Percentiles rank a stretch among this genome's conserved stretches.
These are phyloP conservation scores for Curvularia lunata DNA, from an alignment of 2,329 filamentous ascomycete genomes.

Conservation along the genomic window DNA sequence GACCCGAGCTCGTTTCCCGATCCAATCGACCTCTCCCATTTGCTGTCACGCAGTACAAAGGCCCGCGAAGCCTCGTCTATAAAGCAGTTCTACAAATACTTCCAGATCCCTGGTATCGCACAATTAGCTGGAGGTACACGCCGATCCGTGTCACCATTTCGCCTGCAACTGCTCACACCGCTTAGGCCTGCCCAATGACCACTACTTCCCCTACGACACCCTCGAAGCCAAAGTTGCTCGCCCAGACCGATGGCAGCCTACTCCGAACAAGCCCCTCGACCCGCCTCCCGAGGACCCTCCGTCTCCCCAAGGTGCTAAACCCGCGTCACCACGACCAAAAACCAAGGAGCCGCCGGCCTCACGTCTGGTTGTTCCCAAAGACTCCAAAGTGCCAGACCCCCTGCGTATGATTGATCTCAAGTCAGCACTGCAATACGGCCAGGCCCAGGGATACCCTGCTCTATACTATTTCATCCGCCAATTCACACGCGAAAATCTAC, in stretches of 20 bases:
- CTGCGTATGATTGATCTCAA: conserved; percentile 77
- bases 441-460: conserved; percentile 80
- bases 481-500: conserved; percentile 76
- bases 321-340: conserved; percentile 24
- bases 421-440: conserved; percentile 85
- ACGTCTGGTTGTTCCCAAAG: conserved; percentile 75
- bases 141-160: background rate
- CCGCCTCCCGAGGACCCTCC: conserved; percentile 43
- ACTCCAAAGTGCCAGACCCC: conserved; percentile 63
- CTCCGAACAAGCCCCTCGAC: conserved; percentile 66
- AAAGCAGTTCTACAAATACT: conserved; percentile 88
- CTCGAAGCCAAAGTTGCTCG: conserved; percentile 81
- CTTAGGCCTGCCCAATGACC: conserved; percentile 77
- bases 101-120: conserved; percentile 66
- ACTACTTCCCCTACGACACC: conserved; percentile 89
- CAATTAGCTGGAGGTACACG: conserved; percentile 65
- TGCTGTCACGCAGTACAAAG: conserved; percentile 73
- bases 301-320: conserved; percentile 36
- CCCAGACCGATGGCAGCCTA: conserved; percentile 75
- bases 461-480: conserved; percentile 78
- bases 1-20: conserved; percentile 46
- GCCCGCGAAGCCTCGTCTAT: conserved; percentile 69
- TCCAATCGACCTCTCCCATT: conserved; percentile 79
- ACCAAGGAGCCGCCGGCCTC: conserved; percentile 38
- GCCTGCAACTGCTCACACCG: conserved; percentile 21